Conservation (phyloP, 2,329 filamentous ascomycete genomes). For the Aspergillus udagawae region DNA sequence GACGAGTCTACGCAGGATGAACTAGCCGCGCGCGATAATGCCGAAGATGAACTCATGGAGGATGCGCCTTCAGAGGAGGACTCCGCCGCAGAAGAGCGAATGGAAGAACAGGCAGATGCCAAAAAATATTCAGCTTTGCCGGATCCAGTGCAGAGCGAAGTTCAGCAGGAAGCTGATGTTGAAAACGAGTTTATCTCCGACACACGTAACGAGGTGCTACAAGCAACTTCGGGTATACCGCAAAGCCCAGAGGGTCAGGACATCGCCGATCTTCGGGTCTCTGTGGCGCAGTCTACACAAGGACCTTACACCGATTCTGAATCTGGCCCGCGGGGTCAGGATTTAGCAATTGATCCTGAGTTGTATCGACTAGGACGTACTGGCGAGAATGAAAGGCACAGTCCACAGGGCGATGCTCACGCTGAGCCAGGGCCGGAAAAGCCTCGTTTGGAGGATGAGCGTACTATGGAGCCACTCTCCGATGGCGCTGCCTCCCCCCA, state of each 20-base stretch:
- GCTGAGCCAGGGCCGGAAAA: background rate
- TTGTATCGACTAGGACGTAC: background rate
- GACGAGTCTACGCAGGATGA: background rate
- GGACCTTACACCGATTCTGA: slow-evolving; percentile 5
- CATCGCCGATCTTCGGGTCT: slow-evolving; percentile 13
- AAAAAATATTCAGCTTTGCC: slow-evolving; percentile 2
- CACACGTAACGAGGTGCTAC: background rate
- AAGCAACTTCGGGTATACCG: background rate
- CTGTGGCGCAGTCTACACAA: slow-evolving; percentile 8
- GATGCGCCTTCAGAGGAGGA: background rate
- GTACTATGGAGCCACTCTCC: slow-evolving; percentile 5
- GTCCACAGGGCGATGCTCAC: background rate
- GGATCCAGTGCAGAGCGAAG: background rate
- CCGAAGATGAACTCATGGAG: background rate
- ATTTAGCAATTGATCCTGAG: slow-evolving; percentile 10
- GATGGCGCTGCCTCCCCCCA: slow-evolving; percentile 13
- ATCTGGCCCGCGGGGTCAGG: background rate
- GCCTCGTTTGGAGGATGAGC: background rate
- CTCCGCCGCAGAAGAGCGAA: background rate
- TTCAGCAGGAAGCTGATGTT: background rate
- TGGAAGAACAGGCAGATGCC: slow-evolving; percentile 1
- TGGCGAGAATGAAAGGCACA: background rate
- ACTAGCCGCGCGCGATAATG: background rate
- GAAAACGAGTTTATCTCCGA: background rate
- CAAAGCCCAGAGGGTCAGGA: slow-evolving; percentile 11